Conservation (phyloP, 1,284 basidiomycete genomes). For the Rhodotorula sp. region DNA sequence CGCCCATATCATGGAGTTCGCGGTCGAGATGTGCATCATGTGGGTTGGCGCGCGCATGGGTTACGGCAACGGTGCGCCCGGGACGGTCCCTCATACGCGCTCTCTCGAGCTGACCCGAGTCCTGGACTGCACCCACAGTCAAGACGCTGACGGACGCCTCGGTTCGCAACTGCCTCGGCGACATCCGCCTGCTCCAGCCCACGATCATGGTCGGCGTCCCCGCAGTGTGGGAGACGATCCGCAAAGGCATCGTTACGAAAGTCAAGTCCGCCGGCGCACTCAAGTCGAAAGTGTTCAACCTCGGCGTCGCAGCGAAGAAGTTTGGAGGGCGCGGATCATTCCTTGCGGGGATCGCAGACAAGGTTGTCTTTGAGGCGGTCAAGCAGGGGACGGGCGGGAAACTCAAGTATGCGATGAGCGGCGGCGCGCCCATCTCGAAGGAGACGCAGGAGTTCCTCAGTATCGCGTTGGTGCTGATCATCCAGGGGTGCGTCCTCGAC, state of each 20-base stretch:
- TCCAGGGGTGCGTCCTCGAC: slow-evolving; percentile 68
- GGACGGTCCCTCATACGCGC: not conserved
- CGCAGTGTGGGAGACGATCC: slow-evolving; percentile 61
- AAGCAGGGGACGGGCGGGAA: slow-evolving; percentile 78
- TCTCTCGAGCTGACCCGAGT: not conserved
- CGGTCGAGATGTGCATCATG: slow-evolving; percentile 64
- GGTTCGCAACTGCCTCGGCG: slow-evolving; percentile 84
- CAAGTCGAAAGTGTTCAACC: slow-evolving; percentile 71
- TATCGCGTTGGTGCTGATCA: slow-evolving; percentile 70
- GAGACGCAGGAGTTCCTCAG: slow-evolving; percentile 90
- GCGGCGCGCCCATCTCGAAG: slow-evolving; percentile 77
- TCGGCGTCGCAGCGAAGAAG: slow-evolving; percentile 67
- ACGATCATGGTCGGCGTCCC: slow-evolving; percentile 88
- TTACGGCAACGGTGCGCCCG: slow-evolving; percentile 62
- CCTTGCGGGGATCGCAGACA: slow-evolving; percentile 62
- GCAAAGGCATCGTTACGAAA: slow-evolving; percentile 85
- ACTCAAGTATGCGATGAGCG: slow-evolving; percentile 58
- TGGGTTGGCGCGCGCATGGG: slow-evolving; percentile 61
- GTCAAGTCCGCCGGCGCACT: slow-evolving; percentile 62
- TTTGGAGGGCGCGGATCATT: slow-evolving; percentile 42
- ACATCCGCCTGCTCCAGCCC: slow-evolving; percentile 77
- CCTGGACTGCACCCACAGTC: not conserved
- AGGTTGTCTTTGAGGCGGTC: slow-evolving; percentile 70
- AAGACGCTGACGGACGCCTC: slow-evolving; percentile 94
- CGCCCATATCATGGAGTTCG: slow-evolving; percentile 59